Conservation (phyloP, 2,329 filamentous ascomycete genomes). For the Lachnellula cervina region DNA sequence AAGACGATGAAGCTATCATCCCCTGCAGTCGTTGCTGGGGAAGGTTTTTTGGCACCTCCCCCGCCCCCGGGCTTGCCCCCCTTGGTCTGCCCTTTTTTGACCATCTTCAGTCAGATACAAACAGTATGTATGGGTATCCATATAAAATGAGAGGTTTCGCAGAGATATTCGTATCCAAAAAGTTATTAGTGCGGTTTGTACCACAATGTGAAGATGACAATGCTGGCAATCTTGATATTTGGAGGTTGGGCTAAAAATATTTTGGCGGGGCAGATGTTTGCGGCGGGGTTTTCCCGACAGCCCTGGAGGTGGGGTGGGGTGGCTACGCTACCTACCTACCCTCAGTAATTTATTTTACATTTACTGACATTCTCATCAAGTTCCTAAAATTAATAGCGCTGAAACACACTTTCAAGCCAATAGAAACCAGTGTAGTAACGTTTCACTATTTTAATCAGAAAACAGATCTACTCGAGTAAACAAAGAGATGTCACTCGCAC, state of each 20-base stretch:
- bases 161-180: not conserved
- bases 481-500: no score
- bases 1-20: constrained; percentile 53
- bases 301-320: not conserved
- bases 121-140: constrained; percentile 8
- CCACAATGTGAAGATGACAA: not conserved
- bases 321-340: not conserved
- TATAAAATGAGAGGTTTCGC: constrained; percentile 5
- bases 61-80: constrained; percentile 30
- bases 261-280: not conserved
- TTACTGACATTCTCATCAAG: not conserved
- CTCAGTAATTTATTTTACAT: not conserved
- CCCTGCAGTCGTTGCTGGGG: constrained; percentile 24
- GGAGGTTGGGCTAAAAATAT: not conserved
- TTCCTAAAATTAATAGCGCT: no score
- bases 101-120: constrained; percentile 26
- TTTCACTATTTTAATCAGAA: no score
- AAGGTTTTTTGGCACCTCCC: constrained; percentile 24
- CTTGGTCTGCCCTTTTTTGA: constrained; percentile 33
- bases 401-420: no score
- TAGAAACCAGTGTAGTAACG: no score
- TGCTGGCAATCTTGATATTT: not conserved
- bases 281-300: not conserved
- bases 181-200: not conserved
- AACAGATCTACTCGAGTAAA: no score